Evolutionary conservation across 768 basidiomycete species (phyloP).

Genomic region (Lactifluus volemus): DNA sequence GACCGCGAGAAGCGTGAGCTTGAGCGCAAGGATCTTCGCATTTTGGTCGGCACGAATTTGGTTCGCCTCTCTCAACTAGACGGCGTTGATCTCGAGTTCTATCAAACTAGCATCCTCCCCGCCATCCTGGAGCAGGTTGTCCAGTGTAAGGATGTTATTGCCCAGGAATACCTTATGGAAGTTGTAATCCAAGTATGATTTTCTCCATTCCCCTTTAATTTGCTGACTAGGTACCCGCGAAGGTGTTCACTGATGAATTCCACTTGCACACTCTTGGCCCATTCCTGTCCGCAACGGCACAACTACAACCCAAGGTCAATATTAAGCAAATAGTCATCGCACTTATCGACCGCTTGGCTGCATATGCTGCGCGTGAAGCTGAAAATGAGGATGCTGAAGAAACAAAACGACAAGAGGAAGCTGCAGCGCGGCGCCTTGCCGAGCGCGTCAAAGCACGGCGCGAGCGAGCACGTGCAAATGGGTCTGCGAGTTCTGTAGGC

Average conservation of each 20-base stretch:
- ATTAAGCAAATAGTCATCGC: conserved; percentile 99
- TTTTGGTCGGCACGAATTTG: conserved; percentile 95
- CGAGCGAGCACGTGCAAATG: conserved; percentile 47
- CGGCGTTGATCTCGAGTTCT: conserved; percentile 92
- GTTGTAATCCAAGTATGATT: conserved; percentile 87
- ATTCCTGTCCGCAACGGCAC: conserved; percentile 93
- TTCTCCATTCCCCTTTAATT: background rate
- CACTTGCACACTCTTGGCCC: conserved; percentile 93
- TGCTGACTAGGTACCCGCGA: background rate
- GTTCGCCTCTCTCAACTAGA: conserved; percentile 93
- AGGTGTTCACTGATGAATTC: conserved; percentile 99
- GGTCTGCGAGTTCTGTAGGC: conserved; percentile 10
- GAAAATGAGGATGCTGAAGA: conserved; percentile 96
- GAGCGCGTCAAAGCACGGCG: conserved; percentile 78
- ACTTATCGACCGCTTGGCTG: conserved; percentile 89
- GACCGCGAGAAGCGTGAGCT: conserved; percentile 97
- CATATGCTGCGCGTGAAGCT: conserved; percentile 94
- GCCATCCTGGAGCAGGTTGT: conserved; percentile 95
- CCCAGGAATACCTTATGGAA: conserved; percentile 99
- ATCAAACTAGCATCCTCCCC: conserved; percentile 77
- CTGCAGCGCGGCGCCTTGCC: conserved; percentile 78
- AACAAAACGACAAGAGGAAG: conserved; percentile 88
- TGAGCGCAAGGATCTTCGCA: conserved; percentile 90
- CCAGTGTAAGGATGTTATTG: conserved; percentile 96
- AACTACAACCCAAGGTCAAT: conserved; percentile 95